A percentile compares a stretch with the other conserved stretches of the same genome.
Evolutionary conservation across 192 early-diverging fungal genomes (phyloP).

Genomic region (Mortierella hygrophila): DNA sequence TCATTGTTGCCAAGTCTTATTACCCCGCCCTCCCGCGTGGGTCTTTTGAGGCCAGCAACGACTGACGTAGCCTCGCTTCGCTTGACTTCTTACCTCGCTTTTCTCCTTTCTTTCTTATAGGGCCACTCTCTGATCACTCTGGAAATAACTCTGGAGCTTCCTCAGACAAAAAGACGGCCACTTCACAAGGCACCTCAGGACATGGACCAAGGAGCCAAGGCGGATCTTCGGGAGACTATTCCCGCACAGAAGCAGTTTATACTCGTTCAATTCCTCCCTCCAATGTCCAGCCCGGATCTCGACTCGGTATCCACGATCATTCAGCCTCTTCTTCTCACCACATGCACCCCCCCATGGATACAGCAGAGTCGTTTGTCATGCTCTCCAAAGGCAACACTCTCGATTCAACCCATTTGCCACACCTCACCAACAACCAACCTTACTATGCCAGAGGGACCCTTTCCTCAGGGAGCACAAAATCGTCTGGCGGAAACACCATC

Average conservation of each 20-base stretch:
- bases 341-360: conserved; percentile 24
- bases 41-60: neutral
- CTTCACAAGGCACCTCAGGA: neutral
- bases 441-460: conserved; percentile 23
- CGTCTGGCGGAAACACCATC: neutral
- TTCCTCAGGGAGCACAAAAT: neutral
- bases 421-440: conserved; percentile 13
- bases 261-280: conserved; percentile 35
- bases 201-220: conserved; percentile 8
- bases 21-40: neutral
- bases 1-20: neutral
- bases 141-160: conserved; percentile 29
- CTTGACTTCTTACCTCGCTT: conserved; percentile 1
- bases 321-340: neutral
- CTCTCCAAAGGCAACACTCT: conserved; percentile 33
- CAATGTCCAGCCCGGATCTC: neutral
- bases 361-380: conserved; percentile 50
- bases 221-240: conserved; percentile 6
- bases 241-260: conserved; percentile 30
- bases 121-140: conserved; percentile 28
- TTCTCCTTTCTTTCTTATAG: conserved; percentile 9
- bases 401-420: conserved; percentile 10
- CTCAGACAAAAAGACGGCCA: conserved; percentile 21
- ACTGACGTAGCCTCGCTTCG: neutral
- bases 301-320: conserved; percentile 15